These are phyloP conservation scores for Rhodocollybia butyracea DNA, from an alignment of 768 basidiomycete species.

Conservation along the genomic window DNA sequence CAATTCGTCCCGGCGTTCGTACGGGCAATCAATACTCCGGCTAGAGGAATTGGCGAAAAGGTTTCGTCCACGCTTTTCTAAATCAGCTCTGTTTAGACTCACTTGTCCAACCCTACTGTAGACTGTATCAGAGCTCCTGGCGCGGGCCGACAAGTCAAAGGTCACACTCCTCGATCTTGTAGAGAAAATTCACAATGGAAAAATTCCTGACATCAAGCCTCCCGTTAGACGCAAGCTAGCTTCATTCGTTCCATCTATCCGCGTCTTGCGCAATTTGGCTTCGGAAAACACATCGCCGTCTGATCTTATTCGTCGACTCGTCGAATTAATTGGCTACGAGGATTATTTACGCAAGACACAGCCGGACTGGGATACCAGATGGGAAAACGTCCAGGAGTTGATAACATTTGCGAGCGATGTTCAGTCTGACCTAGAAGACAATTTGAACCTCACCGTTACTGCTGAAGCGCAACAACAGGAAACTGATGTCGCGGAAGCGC, in stretches of 20 bases:
- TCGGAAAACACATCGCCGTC: constrained; percentile 57
- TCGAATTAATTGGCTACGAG: constrained; percentile 61
- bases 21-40: constrained; percentile 71
- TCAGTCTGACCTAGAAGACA: constrained; percentile 11
- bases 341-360: constrained; percentile 67
- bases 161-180: constrained; percentile 55
- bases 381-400: constrained; percentile 87
- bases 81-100: no score
- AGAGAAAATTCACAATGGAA: constrained; percentile 61
- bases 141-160: constrained; percentile 47
- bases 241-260: constrained; percentile 56
- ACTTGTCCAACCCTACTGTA: constrained; percentile 25
- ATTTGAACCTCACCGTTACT: no score
- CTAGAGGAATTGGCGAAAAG: constrained; percentile 76
- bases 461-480: no score
- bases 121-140: constrained; percentile 59
- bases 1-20: constrained; percentile 61
- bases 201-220: constrained; percentile 62
- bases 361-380: constrained; percentile 69
- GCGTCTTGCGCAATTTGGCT: constrained; percentile 49
- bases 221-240: constrained; percentile 60
- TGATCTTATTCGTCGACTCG: constrained; percentile 55
- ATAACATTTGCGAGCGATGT: constrained; percentile 72
- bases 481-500: background rate
- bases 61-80: constrained; percentile 38